Conservation (phyloP, 2,329 filamentous ascomycete genomes). For the Pseudomassariella vexata region DNA sequence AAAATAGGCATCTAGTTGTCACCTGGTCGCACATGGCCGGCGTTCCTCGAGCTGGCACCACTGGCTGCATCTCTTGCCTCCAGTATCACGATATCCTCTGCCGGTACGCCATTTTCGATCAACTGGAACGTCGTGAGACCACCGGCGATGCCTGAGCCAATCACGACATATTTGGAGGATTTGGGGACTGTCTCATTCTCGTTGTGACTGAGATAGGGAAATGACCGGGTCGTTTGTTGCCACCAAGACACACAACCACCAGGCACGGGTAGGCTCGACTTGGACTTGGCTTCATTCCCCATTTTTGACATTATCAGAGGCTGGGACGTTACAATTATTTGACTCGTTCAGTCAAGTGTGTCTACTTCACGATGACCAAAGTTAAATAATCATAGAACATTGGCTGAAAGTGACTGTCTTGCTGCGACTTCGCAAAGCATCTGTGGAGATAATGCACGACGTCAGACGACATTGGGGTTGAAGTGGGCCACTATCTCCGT, state of each 20-base stretch:
- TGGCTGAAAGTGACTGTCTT: no score
- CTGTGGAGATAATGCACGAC: no score
- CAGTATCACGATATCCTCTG: slow-evolving; percentile 30
- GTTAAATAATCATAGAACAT: no score
- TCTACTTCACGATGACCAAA: no score
- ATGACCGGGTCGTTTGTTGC: slow-evolving; percentile 38
- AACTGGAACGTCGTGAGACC: slow-evolving; percentile 33
- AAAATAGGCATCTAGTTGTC: slow-evolving; percentile 1
- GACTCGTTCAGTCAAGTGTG: no score
- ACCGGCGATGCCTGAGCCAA: slow-evolving; percentile 37
- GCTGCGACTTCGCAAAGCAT: no score
- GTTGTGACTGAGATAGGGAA: slow-evolving; percentile 33
- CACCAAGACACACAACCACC: slow-evolving; percentile 28
- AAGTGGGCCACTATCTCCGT: no score
- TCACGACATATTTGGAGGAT: slow-evolving; percentile 28
- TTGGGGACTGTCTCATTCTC: slow-evolving; percentile 19
- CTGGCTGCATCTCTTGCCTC: slow-evolving; percentile 38
- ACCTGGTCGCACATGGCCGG: slow-evolving; percentile 35
- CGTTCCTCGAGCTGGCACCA: slow-evolving; percentile 37
- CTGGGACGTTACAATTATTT: no score
- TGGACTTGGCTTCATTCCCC: no score
- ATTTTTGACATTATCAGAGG: no score
- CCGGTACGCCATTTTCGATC: slow-evolving; percentile 26
- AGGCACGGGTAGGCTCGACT: slow-evolving; percentile 16
- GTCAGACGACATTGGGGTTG: no score